A percentile compares a stretch with the other conserved stretches of the same genome.
These are phyloP conservation scores for Tolypocladium ophioglossoides DNA, from an alignment of 2,329 filamentous ascomycete genomes.

Conservation along the genomic window DNA sequence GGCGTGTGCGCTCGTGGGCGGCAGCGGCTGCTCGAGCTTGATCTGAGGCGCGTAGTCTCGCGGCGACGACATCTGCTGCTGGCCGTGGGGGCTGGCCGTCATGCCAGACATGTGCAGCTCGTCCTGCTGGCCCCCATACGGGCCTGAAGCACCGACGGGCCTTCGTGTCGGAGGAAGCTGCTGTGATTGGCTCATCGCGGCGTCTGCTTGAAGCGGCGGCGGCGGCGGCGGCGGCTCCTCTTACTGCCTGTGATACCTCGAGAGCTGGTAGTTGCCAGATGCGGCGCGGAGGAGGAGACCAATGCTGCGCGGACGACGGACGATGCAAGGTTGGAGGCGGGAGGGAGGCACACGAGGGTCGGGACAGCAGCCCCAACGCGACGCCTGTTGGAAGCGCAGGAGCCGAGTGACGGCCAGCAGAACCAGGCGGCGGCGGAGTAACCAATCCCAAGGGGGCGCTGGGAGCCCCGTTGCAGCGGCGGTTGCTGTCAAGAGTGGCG, in stretches of 20 bases:
- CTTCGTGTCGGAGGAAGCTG: constrained; percentile 20
- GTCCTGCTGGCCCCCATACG: constrained; percentile 28
- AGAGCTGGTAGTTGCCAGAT: neutral
- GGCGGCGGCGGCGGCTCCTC: neutral
- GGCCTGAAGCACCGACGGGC: constrained; percentile 9
- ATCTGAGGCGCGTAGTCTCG: constrained; percentile 41
- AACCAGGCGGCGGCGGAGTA: no score
- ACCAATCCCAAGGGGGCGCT: no score
- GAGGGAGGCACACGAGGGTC: no score
- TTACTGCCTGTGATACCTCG: neutral
- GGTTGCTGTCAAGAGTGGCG: no score
- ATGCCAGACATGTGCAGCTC: constrained; percentile 45
- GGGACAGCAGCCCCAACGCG: no score
- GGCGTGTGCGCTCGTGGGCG: constrained; percentile 1
- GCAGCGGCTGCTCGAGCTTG: constrained; percentile 36
- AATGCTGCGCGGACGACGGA: neutral
- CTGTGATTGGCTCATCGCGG: constrained; percentile 31
- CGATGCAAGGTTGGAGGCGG: neutral
- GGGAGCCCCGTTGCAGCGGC: no score
- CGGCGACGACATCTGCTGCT: constrained; percentile 27
- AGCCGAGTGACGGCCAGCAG: no score
- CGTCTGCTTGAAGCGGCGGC: neutral
- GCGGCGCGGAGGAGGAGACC: neutral
- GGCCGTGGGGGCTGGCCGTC: constrained; percentile 24
- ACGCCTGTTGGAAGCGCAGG: no score